These are phyloP conservation scores for Zygotorulaspora florentina DNA, from an alignment of 805 yeast species.

Conservation along the genomic window DNA sequence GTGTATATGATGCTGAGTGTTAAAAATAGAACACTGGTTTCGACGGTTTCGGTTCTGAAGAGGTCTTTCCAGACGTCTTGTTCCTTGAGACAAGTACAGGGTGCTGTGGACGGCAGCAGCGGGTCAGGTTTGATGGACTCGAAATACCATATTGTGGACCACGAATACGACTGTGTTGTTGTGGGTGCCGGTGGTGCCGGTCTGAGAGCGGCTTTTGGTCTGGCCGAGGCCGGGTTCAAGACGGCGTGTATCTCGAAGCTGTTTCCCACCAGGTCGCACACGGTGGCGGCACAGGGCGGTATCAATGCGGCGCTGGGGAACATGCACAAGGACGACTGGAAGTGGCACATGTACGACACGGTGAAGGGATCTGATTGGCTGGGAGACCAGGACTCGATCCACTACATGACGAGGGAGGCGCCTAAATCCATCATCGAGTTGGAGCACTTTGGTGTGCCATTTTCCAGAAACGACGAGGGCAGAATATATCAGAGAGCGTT, in stretches of 20 bases:
- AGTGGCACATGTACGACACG: conserved; percentile 99
- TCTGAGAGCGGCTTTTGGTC: conserved; percentile 95
- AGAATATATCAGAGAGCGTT: conserved; percentile 97
- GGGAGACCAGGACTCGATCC: conserved; percentile 99
- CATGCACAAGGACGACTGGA: conserved; percentile 98
- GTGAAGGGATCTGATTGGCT: conserved; percentile 99
- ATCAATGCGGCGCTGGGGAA: conserved; percentile 98
- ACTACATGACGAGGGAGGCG: conserved; percentile 98
- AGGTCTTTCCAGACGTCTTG: conserved; percentile 10
- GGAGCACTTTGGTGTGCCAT: conserved; percentile 98
- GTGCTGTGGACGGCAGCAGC: conserved; percentile 47
- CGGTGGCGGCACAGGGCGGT: conserved; percentile 99
- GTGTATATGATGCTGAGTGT: conserved; percentile 8
- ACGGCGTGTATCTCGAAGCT: conserved; percentile 96
- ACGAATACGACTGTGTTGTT: conserved; percentile 96
- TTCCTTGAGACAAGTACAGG: conserved; percentile 26
- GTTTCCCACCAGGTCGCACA: conserved; percentile 97
- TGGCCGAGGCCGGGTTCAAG: conserved; percentile 94
- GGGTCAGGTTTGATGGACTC: conserved; percentile 32
- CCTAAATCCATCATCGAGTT: conserved; percentile 92
- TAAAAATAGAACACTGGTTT: conserved; percentile 9
- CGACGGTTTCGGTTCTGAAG: conserved; percentile 6
- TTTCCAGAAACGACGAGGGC: conserved; percentile 95
- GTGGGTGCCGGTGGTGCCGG: conserved; percentile 99
- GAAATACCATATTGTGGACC: conserved; percentile 90